A percentile compares a stretch with the other conserved stretches of the same genome.
phyloP scores from a whole-genome alignment of 2,329 filamentous ascomycete species.

The Kalmusia sp. region DNA sequence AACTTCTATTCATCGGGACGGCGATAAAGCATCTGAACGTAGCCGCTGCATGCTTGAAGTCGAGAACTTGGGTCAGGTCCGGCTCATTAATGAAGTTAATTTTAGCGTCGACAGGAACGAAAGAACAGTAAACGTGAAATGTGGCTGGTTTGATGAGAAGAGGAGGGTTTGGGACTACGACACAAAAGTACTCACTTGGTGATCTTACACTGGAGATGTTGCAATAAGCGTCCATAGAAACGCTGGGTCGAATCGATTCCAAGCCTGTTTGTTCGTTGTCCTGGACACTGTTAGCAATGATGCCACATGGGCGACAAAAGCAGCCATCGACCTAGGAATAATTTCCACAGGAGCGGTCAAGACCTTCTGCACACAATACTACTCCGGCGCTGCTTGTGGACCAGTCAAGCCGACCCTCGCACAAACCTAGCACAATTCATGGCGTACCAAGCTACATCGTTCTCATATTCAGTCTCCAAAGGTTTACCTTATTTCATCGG shows the following conservation, averaged over 20 bases:
- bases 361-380: not conserved
- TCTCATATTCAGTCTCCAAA: not conserved
- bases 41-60: too few species aligned
- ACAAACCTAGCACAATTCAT: constrained; percentile 54
- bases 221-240: not conserved
- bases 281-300: not conserved
- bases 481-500: constrained; percentile 62
- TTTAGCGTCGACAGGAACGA: too few species aligned
- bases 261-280: not conserved
- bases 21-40: too few species aligned
- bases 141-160: too few species aligned
- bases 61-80: too few species aligned
- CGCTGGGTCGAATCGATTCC: not conserved
- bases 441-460: not conserved
- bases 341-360: not conserved
- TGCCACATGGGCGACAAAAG: not conserved
- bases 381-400: not conserved
- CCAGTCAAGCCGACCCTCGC: not conserved
- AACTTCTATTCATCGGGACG: too few species aligned
- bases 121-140: too few species aligned
- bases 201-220: not conserved
- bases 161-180: too few species aligned
- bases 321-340: not conserved
- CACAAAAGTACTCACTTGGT: too few species aligned
- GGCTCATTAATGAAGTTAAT: too few species aligned